Percentiles rank a stretch among this genome's conserved stretches.
These are phyloP conservation scores for Populus tremula DNA, from an alignment of 345 rosid species.

Conservation along the genomic window DNA sequence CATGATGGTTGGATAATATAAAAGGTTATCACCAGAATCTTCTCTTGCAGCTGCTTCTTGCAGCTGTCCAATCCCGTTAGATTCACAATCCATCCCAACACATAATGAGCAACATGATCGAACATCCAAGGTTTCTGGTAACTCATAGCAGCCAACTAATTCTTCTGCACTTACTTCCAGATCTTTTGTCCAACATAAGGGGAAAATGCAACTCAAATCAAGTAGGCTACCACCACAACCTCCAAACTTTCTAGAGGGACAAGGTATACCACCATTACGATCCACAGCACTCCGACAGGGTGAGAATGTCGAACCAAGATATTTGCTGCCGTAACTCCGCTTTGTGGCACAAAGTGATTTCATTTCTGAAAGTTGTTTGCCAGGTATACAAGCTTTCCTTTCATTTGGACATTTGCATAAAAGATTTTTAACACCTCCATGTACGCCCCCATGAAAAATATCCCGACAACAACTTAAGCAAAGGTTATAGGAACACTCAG, in stretches of 20 bases:
- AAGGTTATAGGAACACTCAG: conserved; percentile 57
- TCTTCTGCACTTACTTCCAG: conserved; percentile 85
- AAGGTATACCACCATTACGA: conserved; percentile 36
- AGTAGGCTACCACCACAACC: conserved; percentile 58
- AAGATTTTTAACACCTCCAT: conserved; percentile 36
- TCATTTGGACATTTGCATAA: conserved; percentile 31
- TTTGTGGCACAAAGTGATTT: conserved; percentile 26
- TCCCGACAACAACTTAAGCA: conserved; percentile 67
- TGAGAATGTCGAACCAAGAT: conserved; percentile 32
- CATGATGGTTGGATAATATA: conserved; percentile 54
- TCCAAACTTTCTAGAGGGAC: conserved; percentile 55
- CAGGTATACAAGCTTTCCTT: conserved; percentile 31
- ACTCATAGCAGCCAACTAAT: conserved; percentile 79
- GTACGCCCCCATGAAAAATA: conserved; percentile 39
- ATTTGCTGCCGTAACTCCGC: conserved; percentile 20
- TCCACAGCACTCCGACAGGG: conserved; percentile 33
- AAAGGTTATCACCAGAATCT: conserved; percentile 59
- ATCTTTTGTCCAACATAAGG: conserved; percentile 55
- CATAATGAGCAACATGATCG: conserved; percentile 66
- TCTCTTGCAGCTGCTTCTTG: conserved; percentile 68
- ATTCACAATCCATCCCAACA: conserved; percentile 43
- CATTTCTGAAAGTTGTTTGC: conserved; percentile 32
- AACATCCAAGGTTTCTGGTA: conserved; percentile 64
- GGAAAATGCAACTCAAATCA: conserved; percentile 49
- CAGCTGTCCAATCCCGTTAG: conserved; percentile 44